Conservation (phyloP, 192 early-diverging fungal species). For the Coemansia sp. region DNA sequence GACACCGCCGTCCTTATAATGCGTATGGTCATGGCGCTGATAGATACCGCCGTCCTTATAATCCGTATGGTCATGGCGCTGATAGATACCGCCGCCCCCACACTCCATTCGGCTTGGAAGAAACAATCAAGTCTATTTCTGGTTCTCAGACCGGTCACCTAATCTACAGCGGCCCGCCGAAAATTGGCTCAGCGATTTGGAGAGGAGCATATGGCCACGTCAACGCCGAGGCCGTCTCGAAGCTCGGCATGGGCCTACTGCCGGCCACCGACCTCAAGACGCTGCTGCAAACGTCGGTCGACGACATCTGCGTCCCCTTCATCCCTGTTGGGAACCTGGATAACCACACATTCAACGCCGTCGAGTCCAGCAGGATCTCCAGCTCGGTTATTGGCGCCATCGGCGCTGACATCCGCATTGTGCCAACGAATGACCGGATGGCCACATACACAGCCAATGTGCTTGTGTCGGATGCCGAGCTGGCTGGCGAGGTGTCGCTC, state of each 20-base stretch:
- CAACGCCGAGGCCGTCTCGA: conserved; percentile 21
- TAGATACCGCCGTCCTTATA: too few relatives aligned
- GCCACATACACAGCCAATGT: conserved; percentile 33
- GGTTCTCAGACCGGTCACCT: neutral
- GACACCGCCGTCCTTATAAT: too few relatives aligned
- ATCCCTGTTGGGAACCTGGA: conserved; percentile 32
- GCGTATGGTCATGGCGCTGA: too few relatives aligned
- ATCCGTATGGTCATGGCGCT: too few relatives aligned
- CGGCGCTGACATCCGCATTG: conserved; percentile 35
- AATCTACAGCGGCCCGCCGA: neutral
- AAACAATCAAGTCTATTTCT: too few relatives aligned
- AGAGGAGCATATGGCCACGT: conserved; percentile 9
- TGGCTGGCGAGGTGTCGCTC: conserved; percentile 38
- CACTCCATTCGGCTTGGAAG: too few relatives aligned
- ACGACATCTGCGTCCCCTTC: conserved; percentile 32
- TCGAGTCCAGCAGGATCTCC: conserved; percentile 34
- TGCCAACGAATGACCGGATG: conserved; percentile 15
- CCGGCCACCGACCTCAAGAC: conserved; percentile 5
- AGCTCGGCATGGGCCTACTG: conserved; percentile 28
- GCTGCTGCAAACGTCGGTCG: conserved; percentile 8
- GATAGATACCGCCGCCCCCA: too few relatives aligned
- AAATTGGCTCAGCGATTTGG: conserved; percentile 12
- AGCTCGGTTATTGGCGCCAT: conserved; percentile 32
- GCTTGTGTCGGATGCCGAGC: conserved; percentile 31
- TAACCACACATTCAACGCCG: conserved; percentile 18